A percentile compares a stretch with the other conserved stretches of the same genome.
Conservation (phyloP, 106 monocot genomes). For the Dioscorea zingiberensis region DNA sequence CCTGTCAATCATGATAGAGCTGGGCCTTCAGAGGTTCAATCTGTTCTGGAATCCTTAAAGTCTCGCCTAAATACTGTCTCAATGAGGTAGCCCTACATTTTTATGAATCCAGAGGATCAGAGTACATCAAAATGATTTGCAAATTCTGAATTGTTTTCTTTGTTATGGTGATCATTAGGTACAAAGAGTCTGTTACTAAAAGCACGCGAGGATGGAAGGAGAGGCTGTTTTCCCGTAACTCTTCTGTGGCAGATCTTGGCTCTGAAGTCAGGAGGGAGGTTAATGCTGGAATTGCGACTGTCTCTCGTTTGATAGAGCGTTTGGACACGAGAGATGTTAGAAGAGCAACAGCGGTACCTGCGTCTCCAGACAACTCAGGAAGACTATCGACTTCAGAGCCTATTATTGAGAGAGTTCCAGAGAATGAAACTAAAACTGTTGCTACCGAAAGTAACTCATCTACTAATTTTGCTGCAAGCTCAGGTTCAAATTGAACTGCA, state of each 20-base stretch:
- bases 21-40: no score
- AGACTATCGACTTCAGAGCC: slow-evolving; percentile 7
- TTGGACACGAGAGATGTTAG: slow-evolving; percentile 49
- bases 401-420: slow-evolving; percentile 16
- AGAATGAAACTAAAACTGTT: slow-evolving; percentile 6
- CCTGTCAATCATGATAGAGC: neutral
- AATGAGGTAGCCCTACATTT: no score
- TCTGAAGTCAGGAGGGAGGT: slow-evolving; percentile 74
- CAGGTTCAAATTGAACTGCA: slow-evolving; percentile 20
- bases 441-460: slow-evolving; percentile 9
- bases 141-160: neutral
- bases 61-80: no score
- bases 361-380: neutral
- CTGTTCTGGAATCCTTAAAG: no score
- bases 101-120: no score
- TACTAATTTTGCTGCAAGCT: slow-evolving; percentile 18
- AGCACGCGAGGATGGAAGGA: slow-evolving; percentile 77
- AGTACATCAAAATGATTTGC: no score
- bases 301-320: slow-evolving; percentile 67
- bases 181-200: slow-evolving; percentile 67
- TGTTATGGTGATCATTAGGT: slow-evolving; percentile 21
- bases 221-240: slow-evolving; percentile 55
- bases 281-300: slow-evolving; percentile 63
- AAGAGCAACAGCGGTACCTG: slow-evolving; percentile 13
- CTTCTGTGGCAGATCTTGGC: slow-evolving; percentile 53